Percentiles rank a stretch among this genome's conserved stretches.
phyloP scores from a whole-genome alignment of 1,139 yeast species.

The Zygosaccharomyces sapae region DNA sequence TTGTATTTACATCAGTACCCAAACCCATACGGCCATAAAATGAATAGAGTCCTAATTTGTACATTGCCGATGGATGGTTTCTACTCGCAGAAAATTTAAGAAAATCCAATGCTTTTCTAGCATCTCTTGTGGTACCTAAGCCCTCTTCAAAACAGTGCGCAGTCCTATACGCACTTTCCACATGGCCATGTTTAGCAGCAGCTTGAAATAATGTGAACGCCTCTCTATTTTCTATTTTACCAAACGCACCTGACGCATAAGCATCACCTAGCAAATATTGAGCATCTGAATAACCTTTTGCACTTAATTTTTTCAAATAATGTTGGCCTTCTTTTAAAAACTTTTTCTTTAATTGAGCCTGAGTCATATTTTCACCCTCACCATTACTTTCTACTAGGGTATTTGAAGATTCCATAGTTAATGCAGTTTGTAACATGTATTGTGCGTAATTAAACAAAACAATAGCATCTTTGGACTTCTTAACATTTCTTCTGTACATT shows the following conservation, averaged over 20 bases:
- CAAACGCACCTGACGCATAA: constrained; percentile 78
- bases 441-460: constrained; percentile 88
- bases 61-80: constrained; percentile 95
- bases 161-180: constrained; percentile 86
- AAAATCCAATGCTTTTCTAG: constrained; percentile 79
- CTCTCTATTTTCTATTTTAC: constrained; percentile 74
- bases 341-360: constrained; percentile 37
- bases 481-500: constrained; percentile 79
- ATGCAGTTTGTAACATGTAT: constrained; percentile 81
- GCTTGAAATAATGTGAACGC: constrained; percentile 74
- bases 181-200: constrained; percentile 91
- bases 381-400: constrained; percentile 9
- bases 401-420: constrained; percentile 44
- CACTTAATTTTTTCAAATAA: constrained; percentile 68
- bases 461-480: constrained; percentile 77
- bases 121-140: constrained; percentile 84
- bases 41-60: constrained; percentile 80
- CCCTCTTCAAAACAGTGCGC: constrained; percentile 93
- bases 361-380: constrained; percentile 16
- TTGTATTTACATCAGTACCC: constrained; percentile 59
- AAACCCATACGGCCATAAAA: constrained; percentile 84
- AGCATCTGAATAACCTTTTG: constrained; percentile 82
- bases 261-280: constrained; percentile 90
- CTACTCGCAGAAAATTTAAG: constrained; percentile 83
- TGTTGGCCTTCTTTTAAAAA: constrained; percentile 72